Evolutionary conservation across 768 basidiomycete species (phyloP).

Genomic region (Termitomyces heimii): DNA sequence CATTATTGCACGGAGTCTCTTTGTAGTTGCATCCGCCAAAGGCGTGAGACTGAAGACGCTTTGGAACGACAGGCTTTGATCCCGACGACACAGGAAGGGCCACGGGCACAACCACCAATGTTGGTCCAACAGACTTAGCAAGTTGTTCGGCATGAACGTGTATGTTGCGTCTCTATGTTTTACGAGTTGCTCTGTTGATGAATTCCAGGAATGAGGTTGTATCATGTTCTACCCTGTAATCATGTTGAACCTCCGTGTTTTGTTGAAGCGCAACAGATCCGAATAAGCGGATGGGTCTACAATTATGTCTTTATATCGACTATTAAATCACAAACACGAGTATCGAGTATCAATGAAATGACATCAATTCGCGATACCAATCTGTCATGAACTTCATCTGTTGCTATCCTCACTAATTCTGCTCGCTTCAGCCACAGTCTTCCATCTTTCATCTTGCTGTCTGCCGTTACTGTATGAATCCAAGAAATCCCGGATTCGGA

Average conservation of each 20-base stretch:
- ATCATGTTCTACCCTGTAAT: neutral
- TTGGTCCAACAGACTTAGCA: constrained; percentile 7
- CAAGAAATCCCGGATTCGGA: constrained; percentile 1
- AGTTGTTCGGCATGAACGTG: neutral
- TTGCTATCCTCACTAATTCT: neutral
- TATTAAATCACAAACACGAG: neutral
- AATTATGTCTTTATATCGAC: neutral
- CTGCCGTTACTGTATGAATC: neutral
- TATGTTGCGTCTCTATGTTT: neutral
- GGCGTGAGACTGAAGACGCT: constrained; percentile 5
- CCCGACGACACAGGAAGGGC: constrained; percentile 18
- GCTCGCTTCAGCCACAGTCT: neutral
- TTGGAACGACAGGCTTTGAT: constrained; percentile 25
- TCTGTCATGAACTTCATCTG: neutral
- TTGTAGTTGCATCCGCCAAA: constrained; percentile 19
- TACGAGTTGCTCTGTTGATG: neutral
- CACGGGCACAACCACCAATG: constrained; percentile 22
- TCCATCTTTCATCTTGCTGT: neutral
- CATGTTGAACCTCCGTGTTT: neutral
- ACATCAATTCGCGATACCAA: neutral
- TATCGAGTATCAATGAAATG: too few species aligned
- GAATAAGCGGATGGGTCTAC: neutral
- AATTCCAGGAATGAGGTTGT: neutral
- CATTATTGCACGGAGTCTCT: constrained; percentile 29
- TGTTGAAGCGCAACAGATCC: neutral